Base-by-base conservation (phyloP, 1,139 yeast genomes). In the Hemisphaericaspora xylanilytica region DNA sequence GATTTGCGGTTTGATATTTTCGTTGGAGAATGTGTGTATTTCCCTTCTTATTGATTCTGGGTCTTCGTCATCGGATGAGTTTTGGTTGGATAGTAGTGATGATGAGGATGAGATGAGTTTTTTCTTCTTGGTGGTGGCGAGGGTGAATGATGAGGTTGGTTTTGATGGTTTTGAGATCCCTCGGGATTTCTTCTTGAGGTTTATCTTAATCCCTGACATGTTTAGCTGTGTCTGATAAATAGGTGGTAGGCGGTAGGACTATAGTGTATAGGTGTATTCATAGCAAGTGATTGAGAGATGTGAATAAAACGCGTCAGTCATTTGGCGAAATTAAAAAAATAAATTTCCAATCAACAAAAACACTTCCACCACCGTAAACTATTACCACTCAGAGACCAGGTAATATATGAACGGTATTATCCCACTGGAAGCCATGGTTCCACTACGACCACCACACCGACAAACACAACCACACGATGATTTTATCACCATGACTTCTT, bases 191-290 rank as follows among this genome's bases (percentile, higher is more conserved):
- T 42, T 51, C 48, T 49, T 56, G 41, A 61, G 47, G 36, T 50
- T 60, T 21, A 63, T 45, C 40, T 53, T 56, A 24, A 62, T 53
- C n/a, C 66, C 59, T 10, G 52, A 49, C 61, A 57, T 57, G 10
- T 12, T 20, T 24, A 20, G 8, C 22, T 20, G 6, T 6, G 9
- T 20, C 6, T 6, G 8, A 6, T 20, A 20, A 9, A 6, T 20
- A 20, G 22, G 8, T 20, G 6, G 9, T 20, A 20, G n/a, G n/a
- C n/a, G n/a, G n/a, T 20, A 20, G 22, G 9, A 20, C 8, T 20
- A 20, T 20, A 20, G 22, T n/a, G n/a, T n/a, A n/a, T n/a, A n/a
- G n/a, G n/a, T n/a, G n/a, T n/a, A n/a, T n/a, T n/a, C n/a, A n/a
- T n/a, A n/a, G n/a, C n/a, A n/a, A n/a, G n/a, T n/a, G n/a, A n/a